Base-by-base conservation (phyloP, 2,329 filamentous ascomycete genomes). In the Thelonectria rubi region DNA sequence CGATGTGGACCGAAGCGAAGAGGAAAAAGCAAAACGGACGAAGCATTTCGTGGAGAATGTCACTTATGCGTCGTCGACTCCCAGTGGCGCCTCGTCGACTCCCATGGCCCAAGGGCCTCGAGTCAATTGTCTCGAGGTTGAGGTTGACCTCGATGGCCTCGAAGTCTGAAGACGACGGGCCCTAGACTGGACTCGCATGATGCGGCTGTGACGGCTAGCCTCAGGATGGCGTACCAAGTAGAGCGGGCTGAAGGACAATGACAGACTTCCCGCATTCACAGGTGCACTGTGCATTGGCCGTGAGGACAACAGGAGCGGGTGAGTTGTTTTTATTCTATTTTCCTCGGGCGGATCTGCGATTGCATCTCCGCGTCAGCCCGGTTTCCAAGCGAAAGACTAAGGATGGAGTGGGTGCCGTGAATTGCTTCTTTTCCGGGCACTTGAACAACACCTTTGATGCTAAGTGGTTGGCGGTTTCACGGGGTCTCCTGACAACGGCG, bases 51-150 rank as follows among this genome's bases (percentile, higher is more conserved):
- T 20, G 32, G 21, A 15, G 14, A 39, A 49, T 48, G 42, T 43
- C 47, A 24, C 12, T 20, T 47, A 34, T 26, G 15, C 32, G 20
- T 58, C 32, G 54, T 57, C 54, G 49, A 48, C 49, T 57, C 51
- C 47, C 40, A 55, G 63, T 69, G 62, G 67, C 66, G 64, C 63
- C 60, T 58, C 61, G 45, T 56, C 45, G 58, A 61, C 49, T 60
- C 51, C 39, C 51, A 50, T 60, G 60, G 61, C 46, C 65, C 61
- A 55, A 46, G 42, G 26, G 49, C 62, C 51, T 55, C 58, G 58
- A 71, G 67, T 65, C 50, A 48, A 65, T 60, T 47, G 52, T 67
- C 3, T 58, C 67, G 69, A 68, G 66, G 24, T 24, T 24, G 24
- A 24, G 7, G 24, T 24, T 24, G 24, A 7, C 24, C 24, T 24